Evolutionary conservation across 306 rosid species (phyloP).

Genomic region (Malus orientalis): DNA sequence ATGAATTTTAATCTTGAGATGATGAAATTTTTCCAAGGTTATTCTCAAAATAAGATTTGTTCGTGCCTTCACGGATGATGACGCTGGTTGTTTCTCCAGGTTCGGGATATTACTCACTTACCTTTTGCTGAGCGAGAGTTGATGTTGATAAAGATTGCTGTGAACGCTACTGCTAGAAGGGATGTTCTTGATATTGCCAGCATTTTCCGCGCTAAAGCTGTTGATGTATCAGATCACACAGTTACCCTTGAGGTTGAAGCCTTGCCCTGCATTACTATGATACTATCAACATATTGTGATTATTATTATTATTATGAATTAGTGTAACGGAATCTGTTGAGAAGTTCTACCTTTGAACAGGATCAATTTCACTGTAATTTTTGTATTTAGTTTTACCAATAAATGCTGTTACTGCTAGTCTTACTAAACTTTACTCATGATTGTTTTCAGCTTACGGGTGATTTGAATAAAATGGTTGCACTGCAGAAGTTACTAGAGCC

Average conservation of each 20-base stretch:
- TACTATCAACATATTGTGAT: background rate
- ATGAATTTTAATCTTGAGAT: background rate
- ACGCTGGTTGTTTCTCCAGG: slow-evolving; percentile 28
- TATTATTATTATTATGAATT: background rate
- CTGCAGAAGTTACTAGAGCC: slow-evolving; percentile 50
- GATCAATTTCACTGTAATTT: background rate
- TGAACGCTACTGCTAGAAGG: slow-evolving; percentile 45
- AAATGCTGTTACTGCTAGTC: background rate
- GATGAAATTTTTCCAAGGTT: background rate
- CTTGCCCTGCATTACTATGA: slow-evolving; percentile 1
- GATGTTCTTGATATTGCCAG: slow-evolving; percentile 52
- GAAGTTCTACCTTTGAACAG: background rate
- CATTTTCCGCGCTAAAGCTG: slow-evolving; percentile 56
- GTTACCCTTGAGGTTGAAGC: slow-evolving; percentile 45
- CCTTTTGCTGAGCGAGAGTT: slow-evolving; percentile 57
- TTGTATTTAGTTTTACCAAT: background rate
- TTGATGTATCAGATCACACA: slow-evolving; percentile 59
- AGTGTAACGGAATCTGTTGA: background rate
- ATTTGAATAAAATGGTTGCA: slow-evolving; percentile 55
- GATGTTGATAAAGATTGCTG: slow-evolving; percentile 52
- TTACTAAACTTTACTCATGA: background rate
- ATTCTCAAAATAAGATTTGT: background rate
- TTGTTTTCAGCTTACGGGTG: slow-evolving; percentile 47
- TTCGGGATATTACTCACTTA: slow-evolving; percentile 35
- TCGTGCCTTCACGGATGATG: background rate